Conservation (phyloP, 1,139 yeast species). For the Pichia inconspicua region DNA sequence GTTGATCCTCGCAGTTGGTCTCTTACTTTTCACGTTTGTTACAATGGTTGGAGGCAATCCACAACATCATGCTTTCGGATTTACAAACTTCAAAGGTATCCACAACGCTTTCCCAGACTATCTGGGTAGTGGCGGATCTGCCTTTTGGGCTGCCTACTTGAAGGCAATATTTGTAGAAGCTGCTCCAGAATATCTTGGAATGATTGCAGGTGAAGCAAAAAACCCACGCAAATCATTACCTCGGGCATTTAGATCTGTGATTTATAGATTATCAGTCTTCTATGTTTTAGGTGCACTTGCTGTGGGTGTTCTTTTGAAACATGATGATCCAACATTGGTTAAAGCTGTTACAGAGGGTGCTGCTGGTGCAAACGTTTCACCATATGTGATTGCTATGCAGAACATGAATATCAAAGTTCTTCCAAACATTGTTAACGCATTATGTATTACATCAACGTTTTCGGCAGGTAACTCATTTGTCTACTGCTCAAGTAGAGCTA, state of each 20-base stretch:
- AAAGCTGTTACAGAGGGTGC: conserved; percentile 18
- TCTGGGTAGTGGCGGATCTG: conserved; percentile 35
- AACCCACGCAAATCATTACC: conserved; percentile 45
- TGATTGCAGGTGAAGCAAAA: conserved; percentile 45
- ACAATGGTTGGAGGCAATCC: conserved; percentile 53
- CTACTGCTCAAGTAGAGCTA: conserved; percentile 33
- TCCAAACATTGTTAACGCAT: conserved; percentile 29
- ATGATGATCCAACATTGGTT: conserved; percentile 17
- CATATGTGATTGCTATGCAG: conserved; percentile 23
- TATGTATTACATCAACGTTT: conserved; percentile 30
- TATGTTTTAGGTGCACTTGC: conserved; percentile 28
- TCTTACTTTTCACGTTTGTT: conserved; percentile 38
- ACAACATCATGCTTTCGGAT: conserved; percentile 50
- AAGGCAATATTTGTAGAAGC: conserved; percentile 48
- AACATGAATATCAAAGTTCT: conserved; percentile 23
- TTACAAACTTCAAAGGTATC: conserved; percentile 51
- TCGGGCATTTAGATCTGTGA: conserved; percentile 32
- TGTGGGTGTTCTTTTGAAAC: conserved; percentile 21
- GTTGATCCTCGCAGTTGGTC: conserved; percentile 46
- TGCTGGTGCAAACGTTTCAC: conserved; percentile 24
- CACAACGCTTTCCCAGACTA: conserved; percentile 51
- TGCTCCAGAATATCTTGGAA: conserved; percentile 47
- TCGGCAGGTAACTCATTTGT: conserved; percentile 35
- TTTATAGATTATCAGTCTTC: conserved; percentile 30
- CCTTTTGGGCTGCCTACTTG: conserved; percentile 54